These are phyloP conservation scores for Tolypocladium nubicola DNA, from an alignment of 2,329 filamentous ascomycete species.

Conservation along the genomic window DNA sequence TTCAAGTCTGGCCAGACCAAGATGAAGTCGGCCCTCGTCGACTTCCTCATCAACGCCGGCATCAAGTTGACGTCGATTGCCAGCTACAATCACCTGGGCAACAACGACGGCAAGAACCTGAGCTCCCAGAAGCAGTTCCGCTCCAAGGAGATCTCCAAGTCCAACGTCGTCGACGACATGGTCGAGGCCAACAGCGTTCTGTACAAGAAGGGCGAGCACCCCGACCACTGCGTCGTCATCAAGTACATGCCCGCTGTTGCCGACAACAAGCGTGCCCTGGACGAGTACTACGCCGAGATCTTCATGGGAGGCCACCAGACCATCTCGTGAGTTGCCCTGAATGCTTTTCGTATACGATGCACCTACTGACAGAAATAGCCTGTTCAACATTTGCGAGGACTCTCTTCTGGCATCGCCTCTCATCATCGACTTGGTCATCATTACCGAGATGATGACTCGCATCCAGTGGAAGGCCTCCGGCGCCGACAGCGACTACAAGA, in stretches of 20 bases:
- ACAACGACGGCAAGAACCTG: conserved; percentile 98
- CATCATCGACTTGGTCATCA: conserved; percentile 90
- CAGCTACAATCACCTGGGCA: conserved; percentile 98
- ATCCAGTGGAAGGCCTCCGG: conserved; percentile 74
- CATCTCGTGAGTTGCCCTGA: conserved; percentile 52
- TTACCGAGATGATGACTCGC: conserved; percentile 97
- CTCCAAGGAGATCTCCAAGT: conserved; percentile 99
- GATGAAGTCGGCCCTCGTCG: conserved; percentile 98
- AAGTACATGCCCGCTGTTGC: conserved; percentile 99
- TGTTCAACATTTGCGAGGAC: conserved; percentile 99
- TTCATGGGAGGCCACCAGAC: conserved; percentile 98
- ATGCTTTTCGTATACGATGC: not conserved
- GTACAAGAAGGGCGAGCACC: conserved; percentile 87
- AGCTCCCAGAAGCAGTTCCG: conserved; percentile 98
- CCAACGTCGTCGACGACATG: conserved; percentile 99
- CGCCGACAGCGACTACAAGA: conserved; percentile 62
- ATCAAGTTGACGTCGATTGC: conserved; percentile 98
- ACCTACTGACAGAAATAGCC: conserved; percentile 30
- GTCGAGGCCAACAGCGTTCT: conserved; percentile 88
- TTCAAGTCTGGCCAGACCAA: conserved; percentile 99
- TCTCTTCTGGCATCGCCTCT: conserved; percentile 90
- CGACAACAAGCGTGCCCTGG: conserved; percentile 96
- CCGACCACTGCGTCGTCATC: conserved; percentile 97
- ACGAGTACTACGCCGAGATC: conserved; percentile 99
- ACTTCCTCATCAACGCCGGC: conserved; percentile 96